A percentile compares a stretch with the other conserved stretches of the same genome.
Evolutionary conservation across 129 eudicot genomes (phyloP).

Genomic region (Chrysanthemum makinoi): DNA sequence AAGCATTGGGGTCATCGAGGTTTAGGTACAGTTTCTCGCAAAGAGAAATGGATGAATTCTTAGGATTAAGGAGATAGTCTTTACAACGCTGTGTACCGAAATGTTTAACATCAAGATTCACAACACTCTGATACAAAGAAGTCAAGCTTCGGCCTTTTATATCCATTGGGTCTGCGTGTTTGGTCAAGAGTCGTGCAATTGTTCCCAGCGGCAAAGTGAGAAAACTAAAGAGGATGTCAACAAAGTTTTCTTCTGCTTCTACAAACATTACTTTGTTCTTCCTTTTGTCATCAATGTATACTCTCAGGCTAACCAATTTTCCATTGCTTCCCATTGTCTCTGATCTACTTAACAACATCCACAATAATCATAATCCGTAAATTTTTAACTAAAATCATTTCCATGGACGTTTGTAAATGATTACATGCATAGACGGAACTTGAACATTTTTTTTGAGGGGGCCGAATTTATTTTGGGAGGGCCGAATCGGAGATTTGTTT

Average conservation of each 20-base stretch:
- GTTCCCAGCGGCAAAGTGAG: conserved; percentile 46
- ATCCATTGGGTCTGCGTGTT: conserved; percentile 16
- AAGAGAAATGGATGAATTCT: too few relatives aligned
- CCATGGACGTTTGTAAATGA: too few relatives aligned
- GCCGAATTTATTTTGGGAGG: too few relatives aligned
- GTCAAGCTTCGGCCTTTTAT: conserved; percentile 35
- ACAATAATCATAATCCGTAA: not conserved
- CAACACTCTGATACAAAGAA: conserved; percentile 26
- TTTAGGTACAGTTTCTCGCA: conserved; percentile 33
- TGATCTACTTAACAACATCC: conserved; percentile 19
- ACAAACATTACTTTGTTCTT: conserved; percentile 41
- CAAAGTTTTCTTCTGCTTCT: conserved; percentile 35
- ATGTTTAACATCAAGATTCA: conserved; percentile 27
- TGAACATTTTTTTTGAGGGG: too few relatives aligned
- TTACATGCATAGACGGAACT: too few relatives aligned
- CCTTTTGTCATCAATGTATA: conserved; percentile 33
- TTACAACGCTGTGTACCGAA: conserved; percentile 30
- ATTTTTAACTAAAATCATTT: too few relatives aligned
- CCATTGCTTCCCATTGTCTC: conserved; percentile 28
- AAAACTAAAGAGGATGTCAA: conserved; percentile 40
- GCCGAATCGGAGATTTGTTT: too few relatives aligned
- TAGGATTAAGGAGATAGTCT: conserved; percentile 30
- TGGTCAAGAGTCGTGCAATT: conserved; percentile 20
- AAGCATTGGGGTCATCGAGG: conserved; percentile 15
- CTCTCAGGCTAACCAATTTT: conserved; percentile 23